Base-by-base conservation (phyloP, 1,284 basidiomycete species). In the Bondarzewia mesenterica region DNA sequence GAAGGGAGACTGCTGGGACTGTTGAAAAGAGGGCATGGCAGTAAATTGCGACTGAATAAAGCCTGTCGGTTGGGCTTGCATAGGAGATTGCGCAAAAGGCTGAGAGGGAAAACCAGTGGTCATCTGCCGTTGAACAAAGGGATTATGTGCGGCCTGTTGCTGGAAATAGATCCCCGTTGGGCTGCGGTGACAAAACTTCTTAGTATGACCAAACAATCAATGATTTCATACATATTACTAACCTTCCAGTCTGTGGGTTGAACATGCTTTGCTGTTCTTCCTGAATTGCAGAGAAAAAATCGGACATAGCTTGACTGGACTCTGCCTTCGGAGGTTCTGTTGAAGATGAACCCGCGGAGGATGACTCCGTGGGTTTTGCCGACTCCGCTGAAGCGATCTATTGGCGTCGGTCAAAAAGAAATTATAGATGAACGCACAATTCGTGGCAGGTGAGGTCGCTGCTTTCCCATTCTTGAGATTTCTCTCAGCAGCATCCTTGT, bases 271-370 rank as follows among this genome's bases (percentile, higher is more conserved):
- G 71, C 60, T 89, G 85, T 50, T 89, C 83, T 47, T 82, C 78
- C 63, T 97, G 93, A 57, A 99, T 96, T 15, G 89, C 82, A 44
- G 78, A 73, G 68, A 99, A 97, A 72, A 99, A 96, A 67, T 99
- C 96, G 32, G 85, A 69, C 48, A 89, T 73, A 18, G 74, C 62
- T 47, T 65, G 64, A 51, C 51, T 16, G 52, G 49, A 50, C 58
- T 66, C 49, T 47, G 51, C 40, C 16, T 59, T 50, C 18, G 55
- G 52, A 1, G 58, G 35, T 2, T 53, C 46, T 12, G 58, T 48
- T 8, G 61, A 58, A 4, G 62, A 57, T 18, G 58, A 44, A 8
- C 56, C 56, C 7, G 47, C 21, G 6, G 52, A 35, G 20, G 50
- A 25, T 2, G 58, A 22, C 5, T 50, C 14, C 43, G 57, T 38